phyloP scores from a whole-genome alignment of 495 filamentous ascomycete species.

The Ramalina peruviana region DNA sequence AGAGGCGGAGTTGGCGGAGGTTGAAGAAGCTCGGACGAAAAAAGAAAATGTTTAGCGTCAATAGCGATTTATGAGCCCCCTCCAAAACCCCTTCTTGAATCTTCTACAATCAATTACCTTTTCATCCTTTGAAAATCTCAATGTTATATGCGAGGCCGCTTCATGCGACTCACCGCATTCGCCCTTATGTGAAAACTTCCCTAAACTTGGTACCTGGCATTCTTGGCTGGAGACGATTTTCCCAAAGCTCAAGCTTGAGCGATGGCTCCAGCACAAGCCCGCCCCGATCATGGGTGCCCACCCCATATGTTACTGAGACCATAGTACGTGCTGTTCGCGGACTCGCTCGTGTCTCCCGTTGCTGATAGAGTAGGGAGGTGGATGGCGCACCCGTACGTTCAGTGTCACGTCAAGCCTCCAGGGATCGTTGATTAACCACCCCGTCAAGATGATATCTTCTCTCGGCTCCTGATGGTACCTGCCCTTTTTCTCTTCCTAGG shows the following conservation, averaged over 20 bases:
- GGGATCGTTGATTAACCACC: conserved; percentile 11
- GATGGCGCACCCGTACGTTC: conserved; percentile 74
- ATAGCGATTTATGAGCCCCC: no score
- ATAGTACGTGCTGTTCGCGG: conserved; percentile 43
- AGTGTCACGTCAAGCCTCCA: conserved; percentile 4
- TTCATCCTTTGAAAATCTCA: no score
- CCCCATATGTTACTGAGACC: conserved; percentile 65
- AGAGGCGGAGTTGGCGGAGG: no score
- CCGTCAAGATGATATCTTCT: conserved; percentile 66
- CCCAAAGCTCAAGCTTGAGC: conserved; percentile 4
- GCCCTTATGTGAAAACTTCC: not conserved
- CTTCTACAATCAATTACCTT: no score
- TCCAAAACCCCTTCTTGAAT: no score
- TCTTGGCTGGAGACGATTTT: conserved; percentile 24
- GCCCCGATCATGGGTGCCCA: conserved; percentile 46
- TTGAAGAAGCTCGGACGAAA: no score
- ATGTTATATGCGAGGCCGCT: no score
- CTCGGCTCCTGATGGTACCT: conserved; percentile 56
- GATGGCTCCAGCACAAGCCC: conserved; percentile 18
- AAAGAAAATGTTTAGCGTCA: no score
- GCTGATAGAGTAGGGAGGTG: conserved; percentile 56
- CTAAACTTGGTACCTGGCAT: conserved; percentile 7
- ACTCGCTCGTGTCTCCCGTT: not conserved
- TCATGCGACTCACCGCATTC: not conserved
- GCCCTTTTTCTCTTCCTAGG: not conserved